Conservation (phyloP, 495 filamentous ascomycete species). For the Cairneyella variabilis region DNA sequence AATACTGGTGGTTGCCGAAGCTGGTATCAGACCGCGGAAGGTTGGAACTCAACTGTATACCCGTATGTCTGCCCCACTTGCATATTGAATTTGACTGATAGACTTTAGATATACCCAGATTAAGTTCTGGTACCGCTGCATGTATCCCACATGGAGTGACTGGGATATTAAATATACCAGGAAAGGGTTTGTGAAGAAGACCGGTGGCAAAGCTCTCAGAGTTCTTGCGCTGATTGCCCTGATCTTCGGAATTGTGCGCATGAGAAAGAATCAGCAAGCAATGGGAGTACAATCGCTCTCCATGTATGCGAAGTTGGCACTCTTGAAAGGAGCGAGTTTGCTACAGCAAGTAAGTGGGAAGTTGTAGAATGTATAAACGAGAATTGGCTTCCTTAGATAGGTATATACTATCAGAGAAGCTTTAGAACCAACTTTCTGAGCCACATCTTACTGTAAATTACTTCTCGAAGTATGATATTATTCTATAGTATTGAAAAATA, state of each 20-base stretch:
- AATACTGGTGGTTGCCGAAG: slow-evolving; percentile 47
- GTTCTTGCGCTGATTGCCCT: not conserved
- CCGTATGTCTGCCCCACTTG: slow-evolving; percentile 40
- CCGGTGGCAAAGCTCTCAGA: not conserved
- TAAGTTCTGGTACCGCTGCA: slow-evolving; percentile 43
- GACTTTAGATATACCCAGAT: slow-evolving; percentile 46
- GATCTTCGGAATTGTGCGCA: not conserved
- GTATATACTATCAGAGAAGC: too few relatives aligned
- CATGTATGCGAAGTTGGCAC: not conserved
- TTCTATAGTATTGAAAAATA: too few relatives aligned
- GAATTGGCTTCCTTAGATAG: too few relatives aligned
- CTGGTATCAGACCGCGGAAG: slow-evolving; percentile 54
- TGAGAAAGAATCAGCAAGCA: not conserved
- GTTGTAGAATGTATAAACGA: too few relatives aligned
- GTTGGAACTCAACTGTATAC: slow-evolving; percentile 58
- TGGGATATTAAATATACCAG: slow-evolving; percentile 50
- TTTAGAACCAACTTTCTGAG: too few relatives aligned
- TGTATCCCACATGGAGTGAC: slow-evolving; percentile 53
- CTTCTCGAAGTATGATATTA: too few relatives aligned
- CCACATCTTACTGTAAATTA: too few relatives aligned
- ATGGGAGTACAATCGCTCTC: not conserved
- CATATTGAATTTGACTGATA: slow-evolving; percentile 1
- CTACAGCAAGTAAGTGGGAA: too few relatives aligned
- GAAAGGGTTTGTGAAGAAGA: slow-evolving; percentile 36
- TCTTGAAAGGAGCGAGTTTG: slow-evolving; percentile 4